These are phyloP conservation scores for Mortierella alpina DNA, from an alignment of 192 early-diverging fungal genomes.

Conservation along the genomic window DNA sequence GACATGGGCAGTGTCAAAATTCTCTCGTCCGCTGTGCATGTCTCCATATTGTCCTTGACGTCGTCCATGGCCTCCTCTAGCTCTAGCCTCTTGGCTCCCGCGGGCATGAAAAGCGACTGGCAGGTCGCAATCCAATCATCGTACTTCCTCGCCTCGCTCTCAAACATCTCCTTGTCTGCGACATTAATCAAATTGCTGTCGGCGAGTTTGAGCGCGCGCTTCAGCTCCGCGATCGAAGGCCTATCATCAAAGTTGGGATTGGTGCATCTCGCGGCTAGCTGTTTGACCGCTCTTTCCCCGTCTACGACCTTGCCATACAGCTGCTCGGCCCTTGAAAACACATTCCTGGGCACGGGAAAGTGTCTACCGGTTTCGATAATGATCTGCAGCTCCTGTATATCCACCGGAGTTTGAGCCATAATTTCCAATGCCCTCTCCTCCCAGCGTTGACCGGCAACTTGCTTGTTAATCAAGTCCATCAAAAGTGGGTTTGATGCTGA, in stretches of 20 bases:
- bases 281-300: constrained; percentile 26
- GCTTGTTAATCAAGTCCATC: constrained; percentile 33
- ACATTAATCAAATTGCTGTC: constrained; percentile 24
- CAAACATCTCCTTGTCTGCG: constrained; percentile 30
- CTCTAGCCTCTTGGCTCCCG: constrained; percentile 7
- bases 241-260: constrained; percentile 41
- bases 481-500: constrained; percentile 47
- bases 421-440: constrained; percentile 19
- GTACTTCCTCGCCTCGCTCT: constrained; percentile 26
- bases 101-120: constrained; percentile 17
- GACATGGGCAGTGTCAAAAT: not conserved
- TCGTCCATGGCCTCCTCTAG: constrained; percentile 40
- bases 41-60: constrained; percentile 35
- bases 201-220: constrained; percentile 20
- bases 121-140: constrained; percentile 27
- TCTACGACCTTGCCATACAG: constrained; percentile 40
- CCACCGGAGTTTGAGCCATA: constrained; percentile 35
- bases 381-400: constrained; percentile 43
- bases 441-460: constrained; percentile 35
- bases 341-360: constrained; percentile 28
- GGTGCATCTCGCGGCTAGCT: constrained; percentile 17
- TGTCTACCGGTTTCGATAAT: constrained; percentile 41
- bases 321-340: constrained; percentile 38
- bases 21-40: constrained; percentile 31
- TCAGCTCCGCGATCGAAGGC: constrained; percentile 45